Conservation (phyloP, 495 filamentous ascomycete genomes). For the Penicillium verhagenii region DNA sequence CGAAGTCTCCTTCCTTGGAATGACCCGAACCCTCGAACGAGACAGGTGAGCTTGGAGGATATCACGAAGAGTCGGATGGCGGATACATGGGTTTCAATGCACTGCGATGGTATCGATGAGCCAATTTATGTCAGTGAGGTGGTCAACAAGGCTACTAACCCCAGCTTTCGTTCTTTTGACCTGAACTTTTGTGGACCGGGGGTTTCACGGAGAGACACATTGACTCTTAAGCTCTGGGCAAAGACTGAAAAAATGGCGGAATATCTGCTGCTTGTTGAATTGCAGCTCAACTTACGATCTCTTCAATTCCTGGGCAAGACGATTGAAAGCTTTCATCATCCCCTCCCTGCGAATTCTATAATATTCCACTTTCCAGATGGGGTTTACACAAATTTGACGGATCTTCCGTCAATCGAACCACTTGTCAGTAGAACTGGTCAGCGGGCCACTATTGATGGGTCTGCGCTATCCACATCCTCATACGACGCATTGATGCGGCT, state of each 20-base stretch:
- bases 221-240: slow-evolving; percentile 77
- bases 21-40: slow-evolving; percentile 59
- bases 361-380: slow-evolving; percentile 88
- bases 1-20: slow-evolving; percentile 69
- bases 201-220: slow-evolving; percentile 60
- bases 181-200: slow-evolving; percentile 63
- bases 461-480: slow-evolving; percentile 63
- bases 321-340: slow-evolving; percentile 69
- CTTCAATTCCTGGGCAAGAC: slow-evolving; percentile 79
- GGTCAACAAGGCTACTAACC: slow-evolving; percentile 78
- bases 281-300: slow-evolving; percentile 65
- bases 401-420: slow-evolving; percentile 49
- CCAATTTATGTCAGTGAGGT: slow-evolving; percentile 92
- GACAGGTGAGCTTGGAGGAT: slow-evolving; percentile 77
- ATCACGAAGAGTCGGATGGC: slow-evolving; percentile 68
- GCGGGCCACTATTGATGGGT: slow-evolving; percentile 29
- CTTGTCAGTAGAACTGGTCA: slow-evolving; percentile 18
- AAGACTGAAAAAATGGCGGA: slow-evolving; percentile 54
- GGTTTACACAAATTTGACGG: slow-evolving; percentile 73
- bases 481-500: slow-evolving; percentile 91
- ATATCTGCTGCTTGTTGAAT: slow-evolving; percentile 69
- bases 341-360: slow-evolving; percentile 81
- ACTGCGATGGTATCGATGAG: slow-evolving; percentile 60
- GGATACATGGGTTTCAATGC: slow-evolving; percentile 88
- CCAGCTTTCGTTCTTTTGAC: slow-evolving; percentile 85